These are phyloP conservation scores for Claviceps cyperi DNA, from an alignment of 2,329 filamentous ascomycete species.

Conservation along the genomic window DNA sequence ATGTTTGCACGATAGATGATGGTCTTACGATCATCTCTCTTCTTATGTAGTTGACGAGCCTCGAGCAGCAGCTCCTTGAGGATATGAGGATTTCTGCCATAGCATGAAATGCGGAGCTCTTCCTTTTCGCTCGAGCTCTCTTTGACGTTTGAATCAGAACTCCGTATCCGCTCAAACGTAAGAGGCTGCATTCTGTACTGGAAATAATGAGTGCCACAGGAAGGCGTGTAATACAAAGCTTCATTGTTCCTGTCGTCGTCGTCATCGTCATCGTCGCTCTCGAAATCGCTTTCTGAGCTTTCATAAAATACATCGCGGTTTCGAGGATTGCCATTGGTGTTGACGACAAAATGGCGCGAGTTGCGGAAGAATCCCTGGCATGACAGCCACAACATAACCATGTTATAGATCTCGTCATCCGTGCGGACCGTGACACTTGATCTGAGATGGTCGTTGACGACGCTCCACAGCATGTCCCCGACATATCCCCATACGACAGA, in stretches of 20 bases:
- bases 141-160: conserved; percentile 24
- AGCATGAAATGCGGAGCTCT: conserved; percentile 44
- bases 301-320: conserved; percentile 34
- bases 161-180: conserved; percentile 39
- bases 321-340: conserved; percentile 43
- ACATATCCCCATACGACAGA: conserved; percentile 39
- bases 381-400: conserved; percentile 56
- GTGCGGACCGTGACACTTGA: conserved; percentile 51
- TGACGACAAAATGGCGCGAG: conserved; percentile 49
- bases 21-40: conserved; percentile 47
- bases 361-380: conserved; percentile 44
- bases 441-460: conserved; percentile 42
- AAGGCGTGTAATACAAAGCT: conserved; percentile 47
- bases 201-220: conserved; percentile 53
- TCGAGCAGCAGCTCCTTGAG: conserved; percentile 49
- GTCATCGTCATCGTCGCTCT: conserved; percentile 25
- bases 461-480: conserved; percentile 29
- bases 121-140: conserved; percentile 37
- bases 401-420: conserved; percentile 61
- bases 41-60: conserved; percentile 38
- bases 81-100: conserved; percentile 44
- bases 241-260: conserved; percentile 31
- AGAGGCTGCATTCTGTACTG: conserved; percentile 47
- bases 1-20: conserved; percentile 47
- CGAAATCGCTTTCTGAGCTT: conserved; percentile 21